Evolutionary conservation across 495 filamentous ascomycete species (phyloP), one percentile per base, ranked within the genome.

Genomic region (Chlorociboria aeruginascens): DNA sequence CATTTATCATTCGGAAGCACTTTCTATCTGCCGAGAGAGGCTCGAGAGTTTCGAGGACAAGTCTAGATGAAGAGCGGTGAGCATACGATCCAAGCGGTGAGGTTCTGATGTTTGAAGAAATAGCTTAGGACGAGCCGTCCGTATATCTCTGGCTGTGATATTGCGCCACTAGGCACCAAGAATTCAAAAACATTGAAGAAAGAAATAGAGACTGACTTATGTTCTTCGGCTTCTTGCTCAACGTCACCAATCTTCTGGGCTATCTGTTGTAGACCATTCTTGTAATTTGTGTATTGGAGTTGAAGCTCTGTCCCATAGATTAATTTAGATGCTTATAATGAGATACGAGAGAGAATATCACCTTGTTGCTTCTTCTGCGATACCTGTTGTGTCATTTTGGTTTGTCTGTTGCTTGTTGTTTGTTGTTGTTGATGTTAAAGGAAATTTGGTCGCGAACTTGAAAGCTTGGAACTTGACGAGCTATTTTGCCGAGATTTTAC

Each of bases 1-100:
- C 93, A 63, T 97, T 96, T 62, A 98, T 89, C 83, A 98, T 85
- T 55, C 92, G 89, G 67, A 97, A 98, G 67, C 90, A 97, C 72
- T 95, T 97, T 51, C 92, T 87, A 47, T 93, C 85, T 49, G 72
- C 69, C 20, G 85, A 72, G 17, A 96, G 80, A 33, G 88, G 89
- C 40, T 79, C 78, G 56, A 98, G 70, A 28, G 90, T 97, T 59
- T 98, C 93, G 33, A 98, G 82, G 28, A 98, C 92, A 55, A 98
- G 85, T 66, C 92, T 96, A 60, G 46, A 37, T 33, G 38, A 11
- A 29, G 31, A 50, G 56, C 52, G 53, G 52, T 55, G 48, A 55
- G 49, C 43, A 40, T 8, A 12, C 17, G 29, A 44, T 40, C 20
- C 16, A 13, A 52, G 56, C 54, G 50, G 59, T 60, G 54, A 58